Conservation (phyloP, 2,329 filamentous ascomycete species). For the Botrytis porri region DNA sequence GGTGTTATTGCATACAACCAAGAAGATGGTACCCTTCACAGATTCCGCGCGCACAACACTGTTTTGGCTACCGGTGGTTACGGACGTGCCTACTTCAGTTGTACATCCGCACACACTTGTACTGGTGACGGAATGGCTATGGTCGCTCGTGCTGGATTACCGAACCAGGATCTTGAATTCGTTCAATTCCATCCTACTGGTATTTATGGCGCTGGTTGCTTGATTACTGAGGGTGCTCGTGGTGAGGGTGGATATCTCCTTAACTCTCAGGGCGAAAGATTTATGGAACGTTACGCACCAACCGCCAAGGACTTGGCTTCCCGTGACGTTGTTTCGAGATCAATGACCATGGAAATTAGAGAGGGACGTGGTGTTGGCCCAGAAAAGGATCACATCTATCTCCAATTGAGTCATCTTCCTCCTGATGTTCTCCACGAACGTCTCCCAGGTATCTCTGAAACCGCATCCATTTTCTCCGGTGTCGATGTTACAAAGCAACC, state of each 20-base stretch:
- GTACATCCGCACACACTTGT: constrained; percentile 48
- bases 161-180: constrained; percentile 51
- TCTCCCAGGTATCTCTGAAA: constrained; percentile 50
- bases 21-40: constrained; percentile 48
- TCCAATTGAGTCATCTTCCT: constrained; percentile 48
- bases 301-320: constrained; percentile 50
- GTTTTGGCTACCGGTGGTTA: constrained; percentile 49
- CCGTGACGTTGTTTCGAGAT: constrained; percentile 47
- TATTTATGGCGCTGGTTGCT: constrained; percentile 49
- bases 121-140: constrained; percentile 51
- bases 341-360: constrained; percentile 49
- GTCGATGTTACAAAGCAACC: constrained; percentile 48
- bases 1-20: constrained; percentile 40
- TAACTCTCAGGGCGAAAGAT: constrained; percentile 48
- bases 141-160: constrained; percentile 47
- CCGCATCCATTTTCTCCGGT: constrained; percentile 48
- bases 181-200: constrained; percentile 51
- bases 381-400: constrained; percentile 47
- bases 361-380: constrained; percentile 46
- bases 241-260: constrained; percentile 50
- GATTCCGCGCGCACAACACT: constrained; percentile 45
- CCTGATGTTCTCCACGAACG: constrained; percentile 47
- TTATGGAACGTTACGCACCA: constrained; percentile 52
- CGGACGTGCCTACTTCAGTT: constrained; percentile 50
- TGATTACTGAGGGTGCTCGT: constrained; percentile 50